Evolutionary conservation across 176 grass and related monocot genomes (phyloP), one percentile per base, ranked within the genome.

Genomic region (Zoysia pacifica): DNA sequence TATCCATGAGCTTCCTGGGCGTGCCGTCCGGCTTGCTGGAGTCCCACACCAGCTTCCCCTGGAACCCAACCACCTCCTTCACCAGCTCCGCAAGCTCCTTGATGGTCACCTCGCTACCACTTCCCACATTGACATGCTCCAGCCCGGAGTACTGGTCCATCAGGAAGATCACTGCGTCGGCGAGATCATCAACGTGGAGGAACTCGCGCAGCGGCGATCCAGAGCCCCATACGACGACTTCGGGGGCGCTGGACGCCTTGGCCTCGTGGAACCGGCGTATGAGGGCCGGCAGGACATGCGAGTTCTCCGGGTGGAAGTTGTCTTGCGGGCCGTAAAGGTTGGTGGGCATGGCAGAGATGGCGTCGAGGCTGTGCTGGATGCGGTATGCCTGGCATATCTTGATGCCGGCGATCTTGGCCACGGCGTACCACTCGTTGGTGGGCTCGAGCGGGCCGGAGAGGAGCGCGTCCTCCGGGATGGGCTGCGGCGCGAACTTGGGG

Each of bases 301-400:
- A 89, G 62, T 92, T 87, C 51, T 95, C 87, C 0, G 85, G 84
- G 11, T 91, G 90, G 82, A 95, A 95, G 71, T 95, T 95, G 71
- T 95, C 93, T 3, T 83, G 75, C 19, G 93, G 90, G 62, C 93
- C 93, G 42, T 92, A 95, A 48, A 95, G 93, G 16, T 92, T 95
- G 52, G 93, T 95, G 43, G 93, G 93, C 93, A 95, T 95, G 82
- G 87, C 87, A 48, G 87, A 91, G 81, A 95, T 52, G 56, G 87
- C 84, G 67, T 91, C 93, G 54, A 91, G 82, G 50, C 93, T 85
- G 54, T 95, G 90, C 90, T 95, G 87, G 85, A 91, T 76, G 78
- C 87, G 93, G 76, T 89, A 91, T 2, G 93, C 93, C 90, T 95
- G 90, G 90, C 89, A 91, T 82, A 91, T 85, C 93, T 91, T 91